Evolutionary conservation across 2,329 filamentous ascomycete species (phyloP), one percentile per base, ranked within the genome.

Genomic region (Xylaria sp.): DNA sequence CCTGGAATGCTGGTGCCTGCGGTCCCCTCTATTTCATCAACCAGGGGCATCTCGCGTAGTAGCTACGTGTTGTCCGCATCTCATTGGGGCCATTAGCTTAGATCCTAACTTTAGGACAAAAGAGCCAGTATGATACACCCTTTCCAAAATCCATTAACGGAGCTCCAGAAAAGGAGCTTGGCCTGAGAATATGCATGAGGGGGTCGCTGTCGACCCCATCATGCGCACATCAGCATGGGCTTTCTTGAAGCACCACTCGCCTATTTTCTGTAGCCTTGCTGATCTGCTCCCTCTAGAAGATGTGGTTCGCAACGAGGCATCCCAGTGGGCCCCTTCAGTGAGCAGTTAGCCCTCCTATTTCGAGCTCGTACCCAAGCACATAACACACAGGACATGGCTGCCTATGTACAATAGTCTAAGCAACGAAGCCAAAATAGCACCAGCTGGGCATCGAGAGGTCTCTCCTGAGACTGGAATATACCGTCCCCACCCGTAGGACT

Each of bases 401-500:
- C 49, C 60, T 63, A 56, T 60, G 49, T 39, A 17, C 36, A 29
- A 33, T 17, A 51, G 36, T 31, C 13, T 22, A 59, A 51, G 59
- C 51, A 10, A 51, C 20, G 39, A 63, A 27, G 20, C 11, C 15
- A 55, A 6, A 36, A 10, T 22, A 29, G 47, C 5, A 33, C 22
- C 10, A 47, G 15, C 54, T 29, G 39, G 47, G 22, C 15, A 57
- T 22, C 31, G 17, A 22, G 20, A 54, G 13, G 13, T 36, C 39
- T 20, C 53, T 51, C 47, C 22, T 45, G 3, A 1, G 9, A 56
- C 42, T 33, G 5, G 10, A 17, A 57, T 49, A 50, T 38, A 31
- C 36, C 36, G 27, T 53, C 65, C 29, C 65, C 65, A 63, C 55
- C 55, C 50, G 39, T 64, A 67, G 65, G 65, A 67, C 65, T 61